These are phyloP conservation scores for Selaginella moellendorffii DNA, from an alignment of 75 land plant genomes.

Conservation along the genomic window DNA sequence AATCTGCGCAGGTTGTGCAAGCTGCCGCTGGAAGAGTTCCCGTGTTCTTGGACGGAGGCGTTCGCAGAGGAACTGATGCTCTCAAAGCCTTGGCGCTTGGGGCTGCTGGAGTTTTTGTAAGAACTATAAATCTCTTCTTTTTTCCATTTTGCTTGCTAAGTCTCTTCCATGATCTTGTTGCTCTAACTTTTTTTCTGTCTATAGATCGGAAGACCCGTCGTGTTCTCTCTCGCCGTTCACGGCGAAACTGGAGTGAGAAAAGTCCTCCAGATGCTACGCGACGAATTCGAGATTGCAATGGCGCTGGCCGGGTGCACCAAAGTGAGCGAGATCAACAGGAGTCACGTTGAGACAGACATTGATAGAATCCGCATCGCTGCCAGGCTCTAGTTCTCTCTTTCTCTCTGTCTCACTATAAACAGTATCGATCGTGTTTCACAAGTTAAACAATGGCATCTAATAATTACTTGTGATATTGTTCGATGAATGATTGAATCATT, in stretches of 20 bases:
- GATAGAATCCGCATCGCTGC: conserved; percentile 19
- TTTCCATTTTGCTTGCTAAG: no score
- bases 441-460: no score
- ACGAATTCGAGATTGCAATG: conserved; percentile 91
- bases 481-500: no score
- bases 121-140: conserved; percentile 11
- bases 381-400: no score
- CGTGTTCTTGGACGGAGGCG: conserved; percentile 93
- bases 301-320: conserved; percentile 76
- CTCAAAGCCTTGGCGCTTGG: conserved; percentile 95
- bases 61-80: conserved; percentile 94
- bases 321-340: conserved; percentile 66
- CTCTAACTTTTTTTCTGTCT: background rate
- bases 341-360: conserved; percentile 45
- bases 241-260: conserved; percentile 91
- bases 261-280: conserved; percentile 74
- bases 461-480: no score
- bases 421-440: no score
- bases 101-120: conserved; percentile 93
- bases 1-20: conserved; percentile 61
- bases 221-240: conserved; percentile 75
- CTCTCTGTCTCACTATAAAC: no score
- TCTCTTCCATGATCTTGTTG: background rate
- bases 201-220: conserved; percentile 94
- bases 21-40: conserved; percentile 83